A percentile compares a stretch with the other conserved stretches of the same genome.
Evolutionary conservation across 352 stramenopile species (phyloP).

Genomic region (Phytophthora cactorum): DNA sequence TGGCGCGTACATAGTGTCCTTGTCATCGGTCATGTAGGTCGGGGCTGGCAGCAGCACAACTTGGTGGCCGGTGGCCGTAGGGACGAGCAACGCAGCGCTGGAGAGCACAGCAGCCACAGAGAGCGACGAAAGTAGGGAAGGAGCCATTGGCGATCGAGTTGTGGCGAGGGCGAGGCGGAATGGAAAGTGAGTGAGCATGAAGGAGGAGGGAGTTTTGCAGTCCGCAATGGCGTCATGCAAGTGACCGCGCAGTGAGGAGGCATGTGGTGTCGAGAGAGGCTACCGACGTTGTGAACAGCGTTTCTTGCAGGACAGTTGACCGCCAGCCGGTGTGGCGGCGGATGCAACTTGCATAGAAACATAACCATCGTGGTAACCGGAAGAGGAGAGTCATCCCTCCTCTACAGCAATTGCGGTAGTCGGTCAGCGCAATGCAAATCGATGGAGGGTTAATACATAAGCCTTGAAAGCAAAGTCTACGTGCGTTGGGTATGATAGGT

Average conservation of each 20-base stretch:
- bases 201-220: slow-evolving; percentile 6
- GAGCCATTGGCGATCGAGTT: slow-evolving; percentile 17
- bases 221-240: not conserved
- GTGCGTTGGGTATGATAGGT: not conserved
- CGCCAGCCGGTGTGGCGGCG: slow-evolving; percentile 19
- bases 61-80: slow-evolving; percentile 42
- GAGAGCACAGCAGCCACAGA: slow-evolving; percentile 33
- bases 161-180: slow-evolving; percentile 10
- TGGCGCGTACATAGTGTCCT: slow-evolving; percentile 49
- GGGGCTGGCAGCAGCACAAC: slow-evolving; percentile 49
- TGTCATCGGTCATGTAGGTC: slow-evolving; percentile 45
- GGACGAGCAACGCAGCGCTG: slow-evolving; percentile 28
- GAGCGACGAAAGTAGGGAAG: slow-evolving; percentile 35
- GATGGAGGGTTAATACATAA: too few relatives aligned
- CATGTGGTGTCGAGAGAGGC: slow-evolving; percentile 13
- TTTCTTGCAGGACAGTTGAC: slow-evolving; percentile 8
- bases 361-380: slow-evolving; percentile 23
- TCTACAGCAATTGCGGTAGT: slow-evolving; percentile 31
- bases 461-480: not conserved
- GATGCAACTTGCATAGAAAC: slow-evolving; percentile 21
- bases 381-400: slow-evolving; percentile 19
- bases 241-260: slow-evolving; percentile 13
- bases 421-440: slow-evolving; percentile 1
- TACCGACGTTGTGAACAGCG: not conserved
- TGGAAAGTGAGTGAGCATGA: slow-evolving; percentile 18